phyloP scores from a whole-genome alignment of 768 basidiomycete species.

The Tephrocybe rancida region DNA sequence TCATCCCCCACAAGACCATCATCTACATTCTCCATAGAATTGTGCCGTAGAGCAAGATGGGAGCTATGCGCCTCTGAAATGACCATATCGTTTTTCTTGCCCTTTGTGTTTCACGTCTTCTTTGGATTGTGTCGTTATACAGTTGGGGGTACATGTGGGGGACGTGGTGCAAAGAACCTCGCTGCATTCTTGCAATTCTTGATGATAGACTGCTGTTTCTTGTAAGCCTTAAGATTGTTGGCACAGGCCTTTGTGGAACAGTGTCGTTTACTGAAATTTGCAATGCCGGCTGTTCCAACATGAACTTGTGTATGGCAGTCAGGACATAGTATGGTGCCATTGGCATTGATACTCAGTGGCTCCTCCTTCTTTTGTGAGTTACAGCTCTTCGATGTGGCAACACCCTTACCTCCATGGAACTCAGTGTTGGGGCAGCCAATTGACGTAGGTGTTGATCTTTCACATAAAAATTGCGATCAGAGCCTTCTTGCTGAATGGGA shows the following conservation, averaged over 20 bases:
- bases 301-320: slow-evolving; percentile 6
- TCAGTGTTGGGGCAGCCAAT: too few species aligned
- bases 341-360: background rate
- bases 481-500: too few species aligned
- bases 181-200: too few species aligned
- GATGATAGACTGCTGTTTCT: too few species aligned
- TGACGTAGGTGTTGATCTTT: too few species aligned
- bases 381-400: background rate
- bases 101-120: background rate
- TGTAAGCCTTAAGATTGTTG: slow-evolving; percentile 7
- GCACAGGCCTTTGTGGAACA: background rate
- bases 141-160: background rate
- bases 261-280: slow-evolving; percentile 10
- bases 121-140: too few species aligned
- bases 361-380: background rate
- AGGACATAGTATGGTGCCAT: slow-evolving; percentile 7
- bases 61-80: background rate
- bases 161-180: slow-evolving; percentile 1
- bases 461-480: too few species aligned
- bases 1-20: background rate
- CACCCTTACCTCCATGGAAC: background rate
- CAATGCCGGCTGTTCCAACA: slow-evolving; percentile 6
- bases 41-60: background rate
- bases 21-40: background rate
- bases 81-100: background rate